Evolutionary conservation across 345 rosid species (phyloP).

Genomic region (Anastatica hierochuntica): DNA sequence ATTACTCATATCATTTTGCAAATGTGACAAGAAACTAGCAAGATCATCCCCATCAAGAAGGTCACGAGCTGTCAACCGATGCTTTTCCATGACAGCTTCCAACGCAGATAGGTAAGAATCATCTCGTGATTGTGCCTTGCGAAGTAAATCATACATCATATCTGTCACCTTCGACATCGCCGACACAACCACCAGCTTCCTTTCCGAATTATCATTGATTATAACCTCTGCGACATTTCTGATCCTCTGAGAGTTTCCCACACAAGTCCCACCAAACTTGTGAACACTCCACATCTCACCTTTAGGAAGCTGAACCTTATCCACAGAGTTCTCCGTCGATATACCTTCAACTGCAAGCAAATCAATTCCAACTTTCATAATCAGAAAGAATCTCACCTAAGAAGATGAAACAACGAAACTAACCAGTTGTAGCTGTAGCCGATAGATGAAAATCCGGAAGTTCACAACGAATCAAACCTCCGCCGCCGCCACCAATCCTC

Average conservation of each 20-base stretch:
- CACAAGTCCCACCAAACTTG: conserved; percentile 97
- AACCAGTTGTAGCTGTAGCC: conserved; percentile 25
- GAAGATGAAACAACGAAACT: neutral
- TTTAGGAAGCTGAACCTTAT: conserved; percentile 43
- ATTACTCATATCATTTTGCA: conserved; percentile 69
- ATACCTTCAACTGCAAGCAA: conserved; percentile 42
- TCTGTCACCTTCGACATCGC: conserved; percentile 99
- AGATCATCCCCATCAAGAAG: conserved; percentile 78
- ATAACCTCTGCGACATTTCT: conserved; percentile 76
- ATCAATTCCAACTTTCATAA: neutral
- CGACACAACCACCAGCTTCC: conserved; percentile 82
- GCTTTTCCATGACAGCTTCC: conserved; percentile 78
- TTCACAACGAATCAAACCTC: conserved; percentile 21
- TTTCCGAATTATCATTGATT: conserved; percentile 50
- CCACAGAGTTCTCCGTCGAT: conserved; percentile 34
- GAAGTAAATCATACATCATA: conserved; percentile 90
- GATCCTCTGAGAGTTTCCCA: conserved; percentile 78
- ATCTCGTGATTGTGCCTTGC: conserved; percentile 79
- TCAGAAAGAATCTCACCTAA: too few relatives aligned
- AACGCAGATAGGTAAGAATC: conserved; percentile 66
- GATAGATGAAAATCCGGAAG: conserved; percentile 24
- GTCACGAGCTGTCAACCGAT: conserved; percentile 61
- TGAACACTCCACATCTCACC: conserved; percentile 87
- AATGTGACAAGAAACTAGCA: conserved; percentile 57
- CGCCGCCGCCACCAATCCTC: conserved; percentile 11